Base-by-base conservation (phyloP, 2,329 filamentous ascomycete species). In the Gnomoniopsis smithogilvyi region DNA sequence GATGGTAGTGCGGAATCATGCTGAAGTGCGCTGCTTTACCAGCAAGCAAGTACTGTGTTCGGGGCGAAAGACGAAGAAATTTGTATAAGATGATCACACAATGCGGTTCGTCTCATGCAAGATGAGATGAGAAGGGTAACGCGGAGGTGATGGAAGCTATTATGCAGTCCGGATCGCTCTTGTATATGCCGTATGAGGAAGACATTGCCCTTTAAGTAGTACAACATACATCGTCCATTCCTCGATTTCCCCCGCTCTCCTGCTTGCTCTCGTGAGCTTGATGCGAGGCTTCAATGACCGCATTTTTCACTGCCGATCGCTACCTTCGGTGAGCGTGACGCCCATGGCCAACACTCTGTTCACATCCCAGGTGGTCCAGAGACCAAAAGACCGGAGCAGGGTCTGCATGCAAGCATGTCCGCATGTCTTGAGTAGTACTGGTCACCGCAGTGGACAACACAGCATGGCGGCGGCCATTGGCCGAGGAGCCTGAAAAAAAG, bases 251-350 rank as follows among this genome's bases (percentile, higher is more conserved):
- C 38, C 38, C 48, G 24, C 24, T 58, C 33, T 51, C 34, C 8
- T 30, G 22, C 30, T 21, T 62, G 56, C 48, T 55, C 56, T 60
- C 60, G 50, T 60, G 60, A 59, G 52, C 43, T 34, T 45, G 21
- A 19, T 21, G 36, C 26, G 33, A 48, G 45, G 45, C 57, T 48
- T 59, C 50, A 54, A 56, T 62, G 57, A 57, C 57, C 49, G 57
- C 57, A 59, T 38, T 33, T 24, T 41, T 17, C 38, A 36, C 26
- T 54, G 56, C 45, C 45, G 56, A 60, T 57, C 60, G 41, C 53
- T 49, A 38, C 33, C 38, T 49, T 49, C 45, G 45, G 41, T 48
- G 36, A 56, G 43, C 49, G 19, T 54, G 45, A 51, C 48, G 57
- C 34, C 46, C 43, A 46, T 52, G n/a, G 57, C 51, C 53, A 52